Conservation (phyloP, 106 monocot genomes). For the Dendrobium nobile region DNA sequence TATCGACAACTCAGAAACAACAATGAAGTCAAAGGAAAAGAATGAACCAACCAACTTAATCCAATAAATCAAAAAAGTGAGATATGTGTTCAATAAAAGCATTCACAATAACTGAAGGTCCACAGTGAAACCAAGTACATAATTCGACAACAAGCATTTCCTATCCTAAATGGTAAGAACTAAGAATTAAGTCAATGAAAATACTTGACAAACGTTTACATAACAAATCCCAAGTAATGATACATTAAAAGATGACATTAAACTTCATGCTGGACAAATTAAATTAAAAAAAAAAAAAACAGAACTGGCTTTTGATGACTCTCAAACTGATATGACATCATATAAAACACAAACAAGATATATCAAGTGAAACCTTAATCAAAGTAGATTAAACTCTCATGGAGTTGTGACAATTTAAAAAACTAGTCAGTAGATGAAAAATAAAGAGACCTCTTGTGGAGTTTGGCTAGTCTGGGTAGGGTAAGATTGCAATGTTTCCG, state of each 20-base stretch:
- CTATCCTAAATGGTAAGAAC: not conserved
- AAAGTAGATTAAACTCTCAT: not conserved
- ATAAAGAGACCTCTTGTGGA: conserved; percentile 62
- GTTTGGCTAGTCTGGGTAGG: conserved; percentile 44
- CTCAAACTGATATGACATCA: not conserved
- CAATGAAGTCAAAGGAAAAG: not conserved
- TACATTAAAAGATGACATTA: not conserved
- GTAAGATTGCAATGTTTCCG: conserved; percentile 43
- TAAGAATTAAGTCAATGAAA: not conserved
- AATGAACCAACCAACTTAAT: not conserved
- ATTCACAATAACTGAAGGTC: not conserved
- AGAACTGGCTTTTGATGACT: not conserved
- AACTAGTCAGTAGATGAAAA: not conserved
- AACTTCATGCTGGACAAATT: not conserved
- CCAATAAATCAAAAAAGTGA: not conserved
- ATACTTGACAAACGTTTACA: not conserved
- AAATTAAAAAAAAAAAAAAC: not conserved
- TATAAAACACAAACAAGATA: not conserved
- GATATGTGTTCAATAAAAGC: not conserved
- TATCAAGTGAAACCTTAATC: not conserved
- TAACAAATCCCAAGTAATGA: not conserved
- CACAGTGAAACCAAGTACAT: not conserved
- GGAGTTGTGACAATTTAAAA: not conserved
- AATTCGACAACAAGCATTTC: not conserved
- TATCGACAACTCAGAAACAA: not conserved